A percentile compares a stretch with the other conserved stretches of the same genome.
Evolutionary conservation across 768 basidiomycete species (phyloP).

Genomic region (Mycena sanguinolenta): DNA sequence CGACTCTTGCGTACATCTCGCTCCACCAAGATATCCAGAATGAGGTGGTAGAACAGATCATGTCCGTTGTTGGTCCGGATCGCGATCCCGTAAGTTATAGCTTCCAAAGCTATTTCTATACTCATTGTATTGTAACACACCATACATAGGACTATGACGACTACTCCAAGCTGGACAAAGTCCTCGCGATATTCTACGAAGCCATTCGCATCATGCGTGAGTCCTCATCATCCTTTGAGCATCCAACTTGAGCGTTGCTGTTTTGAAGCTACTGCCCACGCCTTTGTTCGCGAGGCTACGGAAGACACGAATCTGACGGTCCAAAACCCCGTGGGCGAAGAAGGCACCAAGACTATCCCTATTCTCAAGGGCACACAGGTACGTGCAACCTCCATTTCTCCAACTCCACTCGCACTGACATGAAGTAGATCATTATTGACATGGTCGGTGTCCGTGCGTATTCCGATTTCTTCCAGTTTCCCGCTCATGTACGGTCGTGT

Average conservation of each 20-base stretch:
- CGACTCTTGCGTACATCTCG: constrained; percentile 60
- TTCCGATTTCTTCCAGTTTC: not conserved
- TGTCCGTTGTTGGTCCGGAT: constrained; percentile 50
- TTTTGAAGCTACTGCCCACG: constrained; percentile 37
- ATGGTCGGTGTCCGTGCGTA: constrained; percentile 45
- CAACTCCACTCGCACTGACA: not conserved
- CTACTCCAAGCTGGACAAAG: constrained; percentile 41
- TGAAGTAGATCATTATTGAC: constrained; percentile 46
- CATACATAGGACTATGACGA: constrained; percentile 35
- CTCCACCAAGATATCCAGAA: constrained; percentile 62
- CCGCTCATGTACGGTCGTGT: not conserved
- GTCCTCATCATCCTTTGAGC: constrained; percentile 2
- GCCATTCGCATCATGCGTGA: constrained; percentile 46
- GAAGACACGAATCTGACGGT: constrained; percentile 46
- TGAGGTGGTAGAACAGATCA: constrained; percentile 60
- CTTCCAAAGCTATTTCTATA: constrained; percentile 27
- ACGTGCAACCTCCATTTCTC: not conserved
- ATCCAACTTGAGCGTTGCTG: constrained; percentile 54
- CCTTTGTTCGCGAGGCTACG: constrained; percentile 43
- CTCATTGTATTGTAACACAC: constrained; percentile 9
- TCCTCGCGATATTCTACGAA: constrained; percentile 48
- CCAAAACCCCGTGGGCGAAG: constrained; percentile 43
- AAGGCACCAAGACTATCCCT: constrained; percentile 39
- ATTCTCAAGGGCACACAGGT: constrained; percentile 41
- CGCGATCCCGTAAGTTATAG: constrained; percentile 48